Evolutionary conservation across 257 asterid species (phyloP), one percentile per base, ranked within the genome.

Genomic region (Verbena officinalis): DNA sequence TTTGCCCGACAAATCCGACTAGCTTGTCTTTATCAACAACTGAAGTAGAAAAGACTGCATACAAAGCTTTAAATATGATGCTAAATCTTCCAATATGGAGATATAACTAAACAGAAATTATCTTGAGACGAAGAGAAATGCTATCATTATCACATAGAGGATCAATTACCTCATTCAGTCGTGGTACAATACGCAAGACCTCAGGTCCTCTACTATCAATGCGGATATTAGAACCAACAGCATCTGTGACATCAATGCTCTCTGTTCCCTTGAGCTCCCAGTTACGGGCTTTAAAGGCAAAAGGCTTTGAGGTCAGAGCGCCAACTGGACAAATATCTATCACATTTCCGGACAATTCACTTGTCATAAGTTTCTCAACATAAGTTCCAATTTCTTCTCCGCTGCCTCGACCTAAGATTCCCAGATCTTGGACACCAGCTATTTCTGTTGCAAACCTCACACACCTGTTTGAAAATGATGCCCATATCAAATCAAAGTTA

Each of bases 331-430:
- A 94, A 75, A 94, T 94, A 79, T 94, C 99, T 44, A 94, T 94
- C 43, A 94, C 97, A 62, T 94, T 94, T 61, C 99, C 99, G 10
- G 99, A 94, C 70, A 94, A 81, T 78, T 94, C 99, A 83, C 99
- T 94, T 61, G 96, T 86, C 99, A 94, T 94, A 49, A 94, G 96
- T 56, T 69, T 84, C 76, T 90, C 99, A 52, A 94, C 99, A 64
- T 94, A 94, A 56, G 99, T 94, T 66, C 99, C 99, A 54, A 94
- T 94, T 82, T 94, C 99, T 88, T 94, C 99, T 73, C 98, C 99
- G 72, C 99, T 94, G 43, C 99, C 99, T 80, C 99, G 99, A 31
- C 99, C 99, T 75, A 94, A 73, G 85, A 94, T 83, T 66, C 99
- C 99, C 65, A 94, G 96, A 77, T 94, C 99, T 77, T 88, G 84